Conservation (phyloP, 2,329 filamentous ascomycete species). For the Aspergillus ruber region DNA sequence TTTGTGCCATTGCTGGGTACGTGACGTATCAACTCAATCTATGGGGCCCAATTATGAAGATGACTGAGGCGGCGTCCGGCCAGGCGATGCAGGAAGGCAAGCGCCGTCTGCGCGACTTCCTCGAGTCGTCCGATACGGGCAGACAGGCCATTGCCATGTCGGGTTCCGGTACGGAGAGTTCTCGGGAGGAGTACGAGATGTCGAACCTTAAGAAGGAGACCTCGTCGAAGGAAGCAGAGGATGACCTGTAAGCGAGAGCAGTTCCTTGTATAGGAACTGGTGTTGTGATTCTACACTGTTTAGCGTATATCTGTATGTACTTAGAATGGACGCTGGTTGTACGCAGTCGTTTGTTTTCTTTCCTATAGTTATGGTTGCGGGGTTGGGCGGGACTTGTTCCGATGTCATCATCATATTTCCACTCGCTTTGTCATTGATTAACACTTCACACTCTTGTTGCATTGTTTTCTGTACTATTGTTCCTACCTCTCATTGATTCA, state of each 20-base stretch:
- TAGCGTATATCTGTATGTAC: no score
- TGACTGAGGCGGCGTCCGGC: conserved; percentile 78
- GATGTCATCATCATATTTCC: background rate
- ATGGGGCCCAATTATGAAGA: conserved; percentile 91
- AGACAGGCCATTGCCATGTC: conserved; percentile 76
- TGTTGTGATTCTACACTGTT: no score
- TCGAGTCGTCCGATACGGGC: conserved; percentile 80
- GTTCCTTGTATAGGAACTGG: background rate
- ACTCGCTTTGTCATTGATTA: background rate
- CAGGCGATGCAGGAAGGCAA: conserved; percentile 91
- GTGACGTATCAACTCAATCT: conserved; percentile 90
- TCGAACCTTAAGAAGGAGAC: conserved; percentile 28
- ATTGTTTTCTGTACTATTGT: background rate
- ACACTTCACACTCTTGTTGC: background rate
- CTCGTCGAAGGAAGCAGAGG: conserved; percentile 21
- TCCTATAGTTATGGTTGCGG: background rate
- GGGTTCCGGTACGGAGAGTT: conserved; percentile 32
- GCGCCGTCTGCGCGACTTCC: conserved; percentile 80
- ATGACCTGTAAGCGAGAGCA: conserved; percentile 27
- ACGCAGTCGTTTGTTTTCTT: background rate
- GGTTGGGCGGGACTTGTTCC: background rate
- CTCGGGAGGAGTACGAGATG: conserved; percentile 55
- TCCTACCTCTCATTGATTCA: background rate
- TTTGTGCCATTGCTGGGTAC: conserved; percentile 71
- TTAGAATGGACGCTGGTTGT: no score